Base-by-base conservation (phyloP, 176 grass and related monocot genomes). In the Oryza glumipatula region DNA sequence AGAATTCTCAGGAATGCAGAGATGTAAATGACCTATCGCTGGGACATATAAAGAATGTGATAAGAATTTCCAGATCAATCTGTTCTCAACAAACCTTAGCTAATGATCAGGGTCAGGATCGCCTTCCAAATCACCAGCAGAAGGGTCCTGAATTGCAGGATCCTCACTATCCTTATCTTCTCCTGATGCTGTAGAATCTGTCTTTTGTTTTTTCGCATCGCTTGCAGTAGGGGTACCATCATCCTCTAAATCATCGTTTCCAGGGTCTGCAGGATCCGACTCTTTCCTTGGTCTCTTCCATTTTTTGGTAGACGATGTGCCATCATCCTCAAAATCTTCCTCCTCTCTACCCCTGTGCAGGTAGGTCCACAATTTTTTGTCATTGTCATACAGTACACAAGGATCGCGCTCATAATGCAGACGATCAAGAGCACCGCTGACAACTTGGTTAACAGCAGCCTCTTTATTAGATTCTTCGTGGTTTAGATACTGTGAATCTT, bases 251-350 rank as follows among this genome's bases (percentile, higher is more conserved):
- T 86, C 83, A 54, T 90, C 84, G 0, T 87, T 91, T 46, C 82
- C 87, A 69, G 87, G 67, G 0, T 92, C 90, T 61, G 80, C 82
- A 76, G 89, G 87, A 75, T 99, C 96, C n/a, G 85, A 73, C 64
- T 98, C 96, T 90, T 92, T 99, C 86, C 86, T 99, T 6, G 91
- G 96, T 6, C 96, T 94, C 85, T 94, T 99, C 96, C 96, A 99
- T 75, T 99, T 99, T 83, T 99, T 99, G 9, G 94, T 99, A 35
- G 93, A 96, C 45, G 93, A 96, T 19, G 96, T 99, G 44, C 96
- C 96, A 82, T 99, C 96, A 84, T 99, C 96, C 87, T 99, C 96
- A 86, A 99, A 99, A 94, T 99, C 96, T 81, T 99, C 96, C 84
- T 99, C 96, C 63, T 96, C 96, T 86, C 96, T 96, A 65, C 94